phyloP scores from a whole-genome alignment of 768 basidiomycete genomes.

The Mrakia blollopis region DNA sequence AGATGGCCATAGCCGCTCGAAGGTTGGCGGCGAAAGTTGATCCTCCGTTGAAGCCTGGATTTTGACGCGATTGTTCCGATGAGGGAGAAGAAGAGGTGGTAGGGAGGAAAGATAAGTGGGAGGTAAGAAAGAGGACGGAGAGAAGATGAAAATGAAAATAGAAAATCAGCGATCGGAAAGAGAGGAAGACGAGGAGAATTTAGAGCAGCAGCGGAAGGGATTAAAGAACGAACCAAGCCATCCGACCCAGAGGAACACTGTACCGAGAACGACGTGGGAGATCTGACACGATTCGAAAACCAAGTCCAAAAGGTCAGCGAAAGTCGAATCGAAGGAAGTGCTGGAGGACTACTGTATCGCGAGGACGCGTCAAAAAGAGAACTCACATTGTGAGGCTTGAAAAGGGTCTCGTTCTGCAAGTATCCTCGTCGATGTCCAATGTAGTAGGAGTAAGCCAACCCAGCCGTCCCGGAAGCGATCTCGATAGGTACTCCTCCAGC shows the following conservation, averaged over 20 bases:
- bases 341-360: background rate
- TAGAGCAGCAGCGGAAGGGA: too few species aligned
- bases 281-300: conserved; percentile 11
- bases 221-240: conserved; percentile 79
- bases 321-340: too few species aligned
- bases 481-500: conserved; percentile 97
- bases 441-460: conserved; percentile 82
- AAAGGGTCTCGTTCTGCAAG: conserved; percentile 80
- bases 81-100: background rate
- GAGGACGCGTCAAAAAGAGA: too few species aligned
- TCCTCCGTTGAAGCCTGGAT: conserved; percentile 80
- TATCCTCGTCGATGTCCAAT: conserved; percentile 88
- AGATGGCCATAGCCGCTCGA: conserved; percentile 79
- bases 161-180: too few species aligned
- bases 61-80: too few species aligned
- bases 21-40: conserved; percentile 83
- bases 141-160: too few species aligned
- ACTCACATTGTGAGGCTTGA: conserved; percentile 83
- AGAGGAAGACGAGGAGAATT: too few species aligned
- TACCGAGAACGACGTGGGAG: conserved; percentile 87
- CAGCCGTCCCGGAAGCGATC: conserved; percentile 87
- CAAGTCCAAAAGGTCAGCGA: too few species aligned
- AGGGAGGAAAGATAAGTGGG: background rate
- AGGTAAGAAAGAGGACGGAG: background rate
- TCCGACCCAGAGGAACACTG: conserved; percentile 73